Evolutionary conservation across 805 yeast genomes (phyloP), one percentile per base, ranked within the genome.

Genomic region (Metschnikowia cerradonensis): DNA sequence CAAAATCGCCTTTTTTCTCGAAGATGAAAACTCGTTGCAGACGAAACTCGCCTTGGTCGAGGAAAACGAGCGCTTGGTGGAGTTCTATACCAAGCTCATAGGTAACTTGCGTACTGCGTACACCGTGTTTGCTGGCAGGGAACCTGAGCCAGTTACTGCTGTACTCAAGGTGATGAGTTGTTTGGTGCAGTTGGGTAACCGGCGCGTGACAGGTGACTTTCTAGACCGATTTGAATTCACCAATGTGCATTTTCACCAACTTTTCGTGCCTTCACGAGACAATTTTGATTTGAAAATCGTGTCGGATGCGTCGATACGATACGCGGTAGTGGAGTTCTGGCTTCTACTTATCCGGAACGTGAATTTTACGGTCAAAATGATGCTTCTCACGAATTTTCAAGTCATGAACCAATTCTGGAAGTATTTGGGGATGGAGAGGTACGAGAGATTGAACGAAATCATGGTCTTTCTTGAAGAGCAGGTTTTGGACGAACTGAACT

Each of bases 351-450:
- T 83, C 31, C 57, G 73, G 4, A 32, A 41, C 14, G 62, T 68
- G 37, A 73, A 86, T 1, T 70, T 83, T 2, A 71, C 86, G 2
- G 60, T 82, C 20, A 78, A 96, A 61, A 86, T 80, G 58, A 91
- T 87, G 50, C 64, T 89, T 7, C 60, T 92, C 20, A 77, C 79
- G 49, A 72, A 79, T 45, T 63, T 59, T 44, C 84, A 81, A 61
- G 71, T 89, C 33, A 76, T 82, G 73, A 72, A 81, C 31, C 80
- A 79, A 41, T 80, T 91, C 78, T 80, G 90, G 72, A 88, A 86
- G 62, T 78, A 77, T 55, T 63, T 88, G 52, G 54, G 55, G 6
- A 58, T 57, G 61, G 61, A 58, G 15, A 47, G 51, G 8, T 65
- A 70, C 32, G 76, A 77, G 40, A 50, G 50, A 0, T 47, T 62